These are phyloP conservation scores for Calvatia gigantea DNA, from an alignment of 768 basidiomycete genomes.

Conservation along the genomic window DNA sequence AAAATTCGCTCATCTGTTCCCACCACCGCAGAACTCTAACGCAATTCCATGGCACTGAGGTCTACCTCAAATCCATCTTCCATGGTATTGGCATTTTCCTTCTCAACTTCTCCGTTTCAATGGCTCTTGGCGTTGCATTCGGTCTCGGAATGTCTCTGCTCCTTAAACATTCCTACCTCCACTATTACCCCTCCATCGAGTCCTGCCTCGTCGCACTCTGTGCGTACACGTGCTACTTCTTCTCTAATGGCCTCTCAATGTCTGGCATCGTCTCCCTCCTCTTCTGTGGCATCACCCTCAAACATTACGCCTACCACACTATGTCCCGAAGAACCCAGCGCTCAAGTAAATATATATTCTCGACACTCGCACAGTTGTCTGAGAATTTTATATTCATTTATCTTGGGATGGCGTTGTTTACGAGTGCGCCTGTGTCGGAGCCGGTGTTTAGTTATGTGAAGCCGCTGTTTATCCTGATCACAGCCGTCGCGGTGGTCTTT, in stretches of 20 bases:
- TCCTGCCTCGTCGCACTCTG: conserved; percentile 93
- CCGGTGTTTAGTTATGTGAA: conserved; percentile 85
- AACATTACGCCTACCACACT: conserved; percentile 99
- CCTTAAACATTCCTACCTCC: conserved; percentile 90
- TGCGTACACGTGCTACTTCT: conserved; percentile 97
- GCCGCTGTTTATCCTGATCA: conserved; percentile 91
- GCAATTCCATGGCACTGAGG: conserved; percentile 86
- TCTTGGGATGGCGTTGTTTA: conserved; percentile 96
- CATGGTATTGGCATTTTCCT: conserved; percentile 98
- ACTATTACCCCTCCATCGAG: conserved; percentile 89
- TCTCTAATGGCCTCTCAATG: conserved; percentile 94
- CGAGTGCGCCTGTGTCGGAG: conserved; percentile 72
- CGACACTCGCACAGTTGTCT: conserved; percentile 87
- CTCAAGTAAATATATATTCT: conserved; percentile 94
- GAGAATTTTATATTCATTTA: conserved; percentile 99
- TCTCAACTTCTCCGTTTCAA: conserved; percentile 90
- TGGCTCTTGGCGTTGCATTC: conserved; percentile 90
- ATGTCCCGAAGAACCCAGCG: conserved; percentile 96
- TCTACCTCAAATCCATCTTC: conserved; percentile 85
- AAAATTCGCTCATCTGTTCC: background rate
- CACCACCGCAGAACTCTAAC: conserved; percentile 67
- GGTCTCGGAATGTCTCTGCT: conserved; percentile 89
- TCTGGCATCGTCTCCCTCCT: conserved; percentile 96
- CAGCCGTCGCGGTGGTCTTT: conserved; percentile 88
- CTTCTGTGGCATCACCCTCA: conserved; percentile 98